A percentile compares a stretch with the other conserved stretches of the same genome.
These are phyloP conservation scores for Urtica urens DNA, from an alignment of 306 rosid species.

Conservation along the genomic window DNA sequence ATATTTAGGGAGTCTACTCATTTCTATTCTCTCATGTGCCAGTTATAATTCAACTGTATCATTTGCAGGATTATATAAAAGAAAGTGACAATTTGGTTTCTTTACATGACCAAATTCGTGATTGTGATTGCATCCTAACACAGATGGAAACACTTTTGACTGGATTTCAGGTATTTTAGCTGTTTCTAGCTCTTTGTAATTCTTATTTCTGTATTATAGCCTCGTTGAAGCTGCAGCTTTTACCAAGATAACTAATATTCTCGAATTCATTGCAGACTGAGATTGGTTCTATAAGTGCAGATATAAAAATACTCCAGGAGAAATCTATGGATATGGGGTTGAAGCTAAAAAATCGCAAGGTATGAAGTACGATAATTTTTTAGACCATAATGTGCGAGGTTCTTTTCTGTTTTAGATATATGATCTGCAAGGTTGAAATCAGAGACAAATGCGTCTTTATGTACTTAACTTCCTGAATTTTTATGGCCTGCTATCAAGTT, in stretches of 20 bases:
- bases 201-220: neutral
- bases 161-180: constrained; percentile 78
- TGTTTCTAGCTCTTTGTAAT: constrained; percentile 15
- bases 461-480: too few species aligned
- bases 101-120: constrained; percentile 93
- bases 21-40: neutral
- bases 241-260: constrained; percentile 12
- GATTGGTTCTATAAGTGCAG: constrained; percentile 97
- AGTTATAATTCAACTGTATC: constrained; percentile 9
- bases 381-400: too few species aligned
- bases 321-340: constrained; percentile 97
- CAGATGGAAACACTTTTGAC: constrained; percentile 94
- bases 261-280: constrained; percentile 42
- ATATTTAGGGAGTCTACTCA: neutral
- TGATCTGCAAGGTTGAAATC: too few species aligned
- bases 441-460: too few species aligned
- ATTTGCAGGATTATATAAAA: constrained; percentile 71
- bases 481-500: too few species aligned
- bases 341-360: constrained; percentile 98
- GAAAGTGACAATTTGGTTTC: constrained; percentile 96
- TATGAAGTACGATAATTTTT: too few species aligned
- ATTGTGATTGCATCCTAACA: constrained; percentile 88
- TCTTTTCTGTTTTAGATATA: too few species aligned
- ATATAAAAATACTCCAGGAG: constrained; percentile 92
- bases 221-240: neutral